These are phyloP conservation scores for Allomyces macrogynus DNA, from an alignment of 192 early-diverging fungal species.

Conservation along the genomic window DNA sequence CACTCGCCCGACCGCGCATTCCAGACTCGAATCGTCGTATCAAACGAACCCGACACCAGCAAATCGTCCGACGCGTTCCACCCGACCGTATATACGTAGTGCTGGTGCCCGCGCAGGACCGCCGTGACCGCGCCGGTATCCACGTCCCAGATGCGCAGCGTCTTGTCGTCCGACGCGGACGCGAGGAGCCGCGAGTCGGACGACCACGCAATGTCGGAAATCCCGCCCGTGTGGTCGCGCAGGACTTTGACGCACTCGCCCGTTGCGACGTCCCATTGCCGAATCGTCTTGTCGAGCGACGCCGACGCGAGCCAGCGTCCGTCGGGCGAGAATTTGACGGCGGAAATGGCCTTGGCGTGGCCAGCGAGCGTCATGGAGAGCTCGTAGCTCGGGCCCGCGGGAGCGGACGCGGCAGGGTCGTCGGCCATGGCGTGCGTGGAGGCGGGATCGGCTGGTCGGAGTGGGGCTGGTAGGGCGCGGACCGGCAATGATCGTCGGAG, in stretches of 20 bases:
- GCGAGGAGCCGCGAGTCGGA: conserved; percentile 71
- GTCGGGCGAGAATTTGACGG: conserved; percentile 95
- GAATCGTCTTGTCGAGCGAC: conserved; percentile 38
- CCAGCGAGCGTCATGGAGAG: conserved; percentile 75
- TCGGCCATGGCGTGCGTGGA: not conserved
- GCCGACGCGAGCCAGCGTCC: conserved; percentile 87
- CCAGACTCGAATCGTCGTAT: conserved; percentile 93
- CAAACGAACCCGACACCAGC: conserved; percentile 93
- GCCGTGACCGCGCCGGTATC: conserved; percentile 34
- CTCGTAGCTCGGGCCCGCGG: conserved; percentile 47
- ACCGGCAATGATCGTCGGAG: too few relatives aligned
- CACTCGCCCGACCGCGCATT: conserved; percentile 83
- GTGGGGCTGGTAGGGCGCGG: too few relatives aligned
- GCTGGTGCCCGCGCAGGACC: conserved; percentile 72
- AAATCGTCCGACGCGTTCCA: conserved; percentile 85
- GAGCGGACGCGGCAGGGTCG: not conserved
- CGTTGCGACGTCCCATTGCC: conserved; percentile 76
- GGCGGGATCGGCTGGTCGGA: too few relatives aligned
- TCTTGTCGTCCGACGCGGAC: conserved; percentile 88
- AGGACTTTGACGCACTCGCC: conserved; percentile 68
- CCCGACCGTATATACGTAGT: conserved; percentile 95
- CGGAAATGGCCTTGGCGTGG: conserved; percentile 82
- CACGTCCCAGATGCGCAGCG: conserved; percentile 79
- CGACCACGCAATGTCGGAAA: conserved; percentile 93
- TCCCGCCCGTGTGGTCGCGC: conserved; percentile 74